Evolutionary conservation across 352 stramenopile species (phyloP).

Genomic region (Phytophthora quininea): DNA sequence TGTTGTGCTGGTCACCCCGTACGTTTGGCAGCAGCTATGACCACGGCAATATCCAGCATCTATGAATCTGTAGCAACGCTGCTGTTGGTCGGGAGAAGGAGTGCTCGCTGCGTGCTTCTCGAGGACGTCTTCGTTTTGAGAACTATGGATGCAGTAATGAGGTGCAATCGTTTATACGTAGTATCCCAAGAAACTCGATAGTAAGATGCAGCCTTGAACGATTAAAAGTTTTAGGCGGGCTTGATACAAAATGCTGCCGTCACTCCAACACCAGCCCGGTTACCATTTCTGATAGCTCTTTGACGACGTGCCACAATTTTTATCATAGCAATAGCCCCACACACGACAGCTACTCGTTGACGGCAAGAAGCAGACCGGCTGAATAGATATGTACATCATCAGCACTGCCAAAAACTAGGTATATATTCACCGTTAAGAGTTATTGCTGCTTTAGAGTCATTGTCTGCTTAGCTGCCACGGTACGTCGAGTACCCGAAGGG

Average conservation of each 20-base stretch:
- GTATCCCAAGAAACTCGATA: no score
- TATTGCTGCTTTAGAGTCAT: neutral
- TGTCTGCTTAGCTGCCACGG: constrained; percentile 67
- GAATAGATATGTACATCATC: no score
- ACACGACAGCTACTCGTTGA: no score
- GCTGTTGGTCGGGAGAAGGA: constrained; percentile 26
- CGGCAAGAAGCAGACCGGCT: neutral
- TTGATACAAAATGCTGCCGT: no score
- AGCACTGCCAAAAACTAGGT: neutral
- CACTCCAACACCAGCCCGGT: no score
- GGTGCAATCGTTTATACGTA: constrained; percentile 1
- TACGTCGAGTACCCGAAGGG: constrained; percentile 92
- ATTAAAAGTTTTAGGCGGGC: no score
- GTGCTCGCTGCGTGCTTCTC: constrained; percentile 17
- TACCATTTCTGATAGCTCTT: no score
- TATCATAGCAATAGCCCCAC: no score
- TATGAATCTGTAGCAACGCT: constrained; percentile 18
- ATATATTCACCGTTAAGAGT: neutral
- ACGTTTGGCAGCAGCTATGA: neutral
- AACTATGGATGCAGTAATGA: constrained; percentile 12
- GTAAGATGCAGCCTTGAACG: no score
- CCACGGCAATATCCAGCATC: neutral
- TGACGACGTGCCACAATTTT: no score
- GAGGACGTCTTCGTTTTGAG: constrained; percentile 17
- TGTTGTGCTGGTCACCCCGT: no score